A percentile compares a stretch with the other conserved stretches of the same genome.
phyloP scores from a whole-genome alignment of 257 asterid species.

The Echites panduratus region DNA sequence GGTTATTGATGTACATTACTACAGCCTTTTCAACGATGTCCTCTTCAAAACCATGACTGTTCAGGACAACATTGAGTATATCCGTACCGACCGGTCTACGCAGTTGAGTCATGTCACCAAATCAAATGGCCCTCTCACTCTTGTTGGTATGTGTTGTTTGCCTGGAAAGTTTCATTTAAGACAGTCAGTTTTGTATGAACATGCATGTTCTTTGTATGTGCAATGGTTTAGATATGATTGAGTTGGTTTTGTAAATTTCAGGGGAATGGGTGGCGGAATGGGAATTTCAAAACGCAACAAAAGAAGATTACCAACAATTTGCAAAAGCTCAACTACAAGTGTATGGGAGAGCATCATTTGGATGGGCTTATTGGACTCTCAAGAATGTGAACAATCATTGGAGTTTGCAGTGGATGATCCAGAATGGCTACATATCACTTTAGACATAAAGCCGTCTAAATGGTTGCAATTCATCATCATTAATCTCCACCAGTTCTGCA shows the following conservation, averaged over 20 bases:
- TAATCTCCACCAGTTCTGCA: too few relatives aligned
- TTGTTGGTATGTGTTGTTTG: constrained; percentile 61
- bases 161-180: too few relatives aligned
- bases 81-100: constrained; percentile 31
- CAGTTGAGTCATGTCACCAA: constrained; percentile 28
- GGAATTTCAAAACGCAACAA: constrained; percentile 39
- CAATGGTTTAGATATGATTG: too few relatives aligned
- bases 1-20: constrained; percentile 63
- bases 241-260: constrained; percentile 2
- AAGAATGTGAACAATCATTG: constrained; percentile 47
- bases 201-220: too few relatives aligned
- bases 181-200: too few relatives aligned
- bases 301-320: constrained; percentile 48
- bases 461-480: too few relatives aligned
- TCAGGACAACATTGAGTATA: constrained; percentile 46
- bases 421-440: constrained; percentile 52
- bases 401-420: constrained; percentile 75
- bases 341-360: constrained; percentile 50
- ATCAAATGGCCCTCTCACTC: constrained; percentile 51
- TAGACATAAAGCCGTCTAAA: too few relatives aligned
- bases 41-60: constrained; percentile 25
- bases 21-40: constrained; percentile 35
- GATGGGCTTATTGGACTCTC: constrained; percentile 74
- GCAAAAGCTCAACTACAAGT: constrained; percentile 55
- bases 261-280: constrained; percentile 88